Evolutionary conservation across 2,329 filamentous ascomycete species (phyloP), one percentile per base, ranked within the genome.

Genomic region (Epichloe baconii): DNA sequence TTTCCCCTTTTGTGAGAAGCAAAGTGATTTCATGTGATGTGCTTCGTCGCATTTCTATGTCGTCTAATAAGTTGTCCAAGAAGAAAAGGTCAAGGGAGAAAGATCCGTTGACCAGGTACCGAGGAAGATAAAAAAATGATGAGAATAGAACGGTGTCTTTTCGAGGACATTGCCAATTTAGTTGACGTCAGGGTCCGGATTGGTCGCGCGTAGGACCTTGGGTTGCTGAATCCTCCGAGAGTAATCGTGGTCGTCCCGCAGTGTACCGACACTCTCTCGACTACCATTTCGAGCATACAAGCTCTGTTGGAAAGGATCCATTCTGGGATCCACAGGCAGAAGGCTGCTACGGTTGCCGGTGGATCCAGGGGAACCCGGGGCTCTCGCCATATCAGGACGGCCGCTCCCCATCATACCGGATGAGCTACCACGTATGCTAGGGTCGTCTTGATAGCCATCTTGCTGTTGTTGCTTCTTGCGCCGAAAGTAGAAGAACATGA

Each of bases 171-270:
- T 17, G 11, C 19, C 5, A 3, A 34, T 19, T 48, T n/a, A 52
- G 1, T 37, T 40, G 19, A 54, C 41, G 21, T 59, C 65, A 1
- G 77, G 77, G 57, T 83, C 79, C 3, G 80, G 79, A 58, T 84
- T 84, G 34, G 71, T 79, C 8, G 79, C 79, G 56, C 80, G 72
- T n/a, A 84, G 69, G 7, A 83, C 77, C 58, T 75, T 69, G 10
- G 75, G 72, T 43, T 73, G 68, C 47, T 75, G 76, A 14, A 83
- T 79, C 56, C 73, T 71, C 55, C 80, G 70, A 40, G 80, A 83
- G 60, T 84, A 84, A 57, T 84, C 80, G 53, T 80, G 78, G 54
- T 83, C 78, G 60, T 84, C 80, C 52, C 76, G 76, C 5, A 84
- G 66, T 1, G 80, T 83, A 57, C 78, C 78, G 60, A 84, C 67